A percentile compares a stretch with the other conserved stretches of the same genome.
Evolutionary conservation across 1,139 yeast genomes (phyloP).

Genomic region (Torulaspora globosa): DNA sequence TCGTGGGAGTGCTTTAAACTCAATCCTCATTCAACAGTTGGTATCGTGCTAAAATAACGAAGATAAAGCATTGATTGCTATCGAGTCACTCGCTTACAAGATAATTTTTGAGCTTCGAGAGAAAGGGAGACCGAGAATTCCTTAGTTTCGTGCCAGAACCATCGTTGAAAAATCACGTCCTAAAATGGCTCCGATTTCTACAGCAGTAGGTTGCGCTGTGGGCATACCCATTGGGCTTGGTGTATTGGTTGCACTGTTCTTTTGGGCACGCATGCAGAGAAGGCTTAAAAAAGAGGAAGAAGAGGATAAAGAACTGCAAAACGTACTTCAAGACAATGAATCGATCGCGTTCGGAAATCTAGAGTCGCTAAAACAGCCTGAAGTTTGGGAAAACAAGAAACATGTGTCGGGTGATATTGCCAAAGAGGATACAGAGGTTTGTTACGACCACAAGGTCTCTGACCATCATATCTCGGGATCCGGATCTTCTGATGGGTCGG

Average conservation of each 20-base stretch:
- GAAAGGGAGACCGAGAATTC: not conserved
- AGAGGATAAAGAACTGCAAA: constrained; percentile 35
- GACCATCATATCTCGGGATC: constrained; percentile 14
- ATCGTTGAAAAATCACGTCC: not conserved
- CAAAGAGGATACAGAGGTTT: constrained; percentile 8
- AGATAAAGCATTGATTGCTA: not conserved
- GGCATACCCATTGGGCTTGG: constrained; percentile 45
- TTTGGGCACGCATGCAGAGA: constrained; percentile 40
- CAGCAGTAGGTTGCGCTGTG: constrained; percentile 50
- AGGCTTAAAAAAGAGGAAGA: constrained; percentile 39
- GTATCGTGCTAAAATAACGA: not conserved
- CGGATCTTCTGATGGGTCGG: constrained; percentile 23
- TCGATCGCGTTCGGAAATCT: constrained; percentile 36
- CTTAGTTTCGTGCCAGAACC: not conserved
- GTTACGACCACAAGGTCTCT: constrained; percentile 9
- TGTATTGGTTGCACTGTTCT: constrained; percentile 34
- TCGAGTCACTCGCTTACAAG: constrained; percentile 7
- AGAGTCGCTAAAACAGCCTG: constrained; percentile 22
- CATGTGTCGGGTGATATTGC: constrained; percentile 3
- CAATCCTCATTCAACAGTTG: not conserved
- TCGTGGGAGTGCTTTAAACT: not conserved
- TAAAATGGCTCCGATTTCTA: constrained; percentile 34
- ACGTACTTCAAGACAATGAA: constrained; percentile 32
- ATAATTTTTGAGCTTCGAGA: no score
- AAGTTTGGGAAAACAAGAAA: constrained; percentile 13